These are phyloP conservation scores for Colletotrichum cereale DNA, from an alignment of 2,329 filamentous ascomycete species.

Conservation along the genomic window DNA sequence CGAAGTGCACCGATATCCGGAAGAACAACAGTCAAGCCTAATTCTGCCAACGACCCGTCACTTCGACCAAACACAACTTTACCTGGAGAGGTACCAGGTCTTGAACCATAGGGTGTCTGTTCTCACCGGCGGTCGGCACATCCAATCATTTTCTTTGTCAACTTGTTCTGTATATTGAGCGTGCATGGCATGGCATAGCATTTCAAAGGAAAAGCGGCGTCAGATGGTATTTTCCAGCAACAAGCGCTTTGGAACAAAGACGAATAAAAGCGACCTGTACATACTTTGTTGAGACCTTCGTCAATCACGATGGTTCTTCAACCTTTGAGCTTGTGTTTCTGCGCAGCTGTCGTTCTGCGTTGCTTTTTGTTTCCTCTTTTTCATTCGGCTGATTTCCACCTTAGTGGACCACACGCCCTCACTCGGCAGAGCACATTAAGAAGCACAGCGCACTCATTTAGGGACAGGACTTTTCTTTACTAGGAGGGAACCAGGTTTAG, in stretches of 20 bases:
- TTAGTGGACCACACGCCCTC: constrained; percentile 24
- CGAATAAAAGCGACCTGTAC: constrained; percentile 38
- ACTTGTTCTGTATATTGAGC: constrained; percentile 53
- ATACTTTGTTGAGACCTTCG: constrained; percentile 25
- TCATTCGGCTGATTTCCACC: constrained; percentile 5
- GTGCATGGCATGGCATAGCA: constrained; percentile 49
- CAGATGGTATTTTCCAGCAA: constrained; percentile 33
- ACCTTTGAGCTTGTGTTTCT: constrained; percentile 19
- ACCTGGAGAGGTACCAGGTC: constrained; percentile 29
- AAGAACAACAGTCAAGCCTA: constrained; percentile 71
- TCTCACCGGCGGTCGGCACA: constrained; percentile 38
- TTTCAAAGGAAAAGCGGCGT: constrained; percentile 39
- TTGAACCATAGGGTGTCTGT: constrained; percentile 16
- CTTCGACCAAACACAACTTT: constrained; percentile 53
- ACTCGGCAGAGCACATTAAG: constrained; percentile 19
- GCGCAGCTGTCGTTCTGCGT: constrained; percentile 22
- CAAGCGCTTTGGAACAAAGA: constrained; percentile 35
- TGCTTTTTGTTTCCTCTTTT: background rate
- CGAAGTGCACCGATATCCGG: constrained; percentile 72
- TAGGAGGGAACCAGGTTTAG: constrained; percentile 5
- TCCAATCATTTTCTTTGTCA: constrained; percentile 39
- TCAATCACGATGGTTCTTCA: constrained; percentile 16
- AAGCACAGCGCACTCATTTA: constrained; percentile 31
- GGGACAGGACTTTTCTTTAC: constrained; percentile 24
- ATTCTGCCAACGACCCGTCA: constrained; percentile 69